These are phyloP conservation scores for Austroboletus niveus DNA, from an alignment of 1,284 basidiomycete genomes.

Conservation along the genomic window DNA sequence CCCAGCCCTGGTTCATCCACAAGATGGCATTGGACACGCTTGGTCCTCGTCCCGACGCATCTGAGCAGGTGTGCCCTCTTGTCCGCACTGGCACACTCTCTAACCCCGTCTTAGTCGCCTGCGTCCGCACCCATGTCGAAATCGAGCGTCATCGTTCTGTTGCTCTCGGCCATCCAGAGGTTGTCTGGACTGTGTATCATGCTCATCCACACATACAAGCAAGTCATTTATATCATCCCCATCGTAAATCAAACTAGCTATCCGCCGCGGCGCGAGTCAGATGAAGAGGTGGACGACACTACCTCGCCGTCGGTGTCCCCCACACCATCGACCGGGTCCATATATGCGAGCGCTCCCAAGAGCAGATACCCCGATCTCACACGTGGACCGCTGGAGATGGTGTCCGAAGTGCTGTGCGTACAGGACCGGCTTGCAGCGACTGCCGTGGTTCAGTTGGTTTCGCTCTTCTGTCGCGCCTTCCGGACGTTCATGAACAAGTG, in stretches of 20 bases:
- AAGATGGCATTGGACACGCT: slow-evolving; percentile 61
- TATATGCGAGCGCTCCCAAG: slow-evolving; percentile 7
- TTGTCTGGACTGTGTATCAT: slow-evolving; percentile 67
- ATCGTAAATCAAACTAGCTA: slow-evolving; percentile 53
- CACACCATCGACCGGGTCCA: slow-evolving; percentile 14
- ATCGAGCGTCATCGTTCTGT: slow-evolving; percentile 58
- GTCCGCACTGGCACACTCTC: not conserved
- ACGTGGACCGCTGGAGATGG: slow-evolving; percentile 40
- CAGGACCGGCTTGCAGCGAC: slow-evolving; percentile 46
- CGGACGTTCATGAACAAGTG: slow-evolving; percentile 54
- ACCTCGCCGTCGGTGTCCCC: slow-evolving; percentile 12
- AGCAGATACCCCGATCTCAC: slow-evolving; percentile 21
- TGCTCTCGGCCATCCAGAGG: slow-evolving; percentile 70
- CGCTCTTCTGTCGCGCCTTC: slow-evolving; percentile 38
- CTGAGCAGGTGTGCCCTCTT: slow-evolving; percentile 34
- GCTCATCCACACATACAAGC: slow-evolving; percentile 67
- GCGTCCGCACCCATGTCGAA: slow-evolving; percentile 42
- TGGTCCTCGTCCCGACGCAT: slow-evolving; percentile 38
- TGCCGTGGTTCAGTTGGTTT: slow-evolving; percentile 38
- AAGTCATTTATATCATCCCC: slow-evolving; percentile 59
- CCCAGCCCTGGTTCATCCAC: slow-evolving; percentile 82
- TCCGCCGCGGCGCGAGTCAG: slow-evolving; percentile 6
- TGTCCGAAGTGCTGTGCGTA: slow-evolving; percentile 49
- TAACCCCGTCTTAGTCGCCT: slow-evolving; percentile 21
- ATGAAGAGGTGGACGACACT: too few species aligned